These are phyloP conservation scores for Neurospora sp. DNA, from an alignment of 495 filamentous ascomycete genomes.

Conservation along the genomic window DNA sequence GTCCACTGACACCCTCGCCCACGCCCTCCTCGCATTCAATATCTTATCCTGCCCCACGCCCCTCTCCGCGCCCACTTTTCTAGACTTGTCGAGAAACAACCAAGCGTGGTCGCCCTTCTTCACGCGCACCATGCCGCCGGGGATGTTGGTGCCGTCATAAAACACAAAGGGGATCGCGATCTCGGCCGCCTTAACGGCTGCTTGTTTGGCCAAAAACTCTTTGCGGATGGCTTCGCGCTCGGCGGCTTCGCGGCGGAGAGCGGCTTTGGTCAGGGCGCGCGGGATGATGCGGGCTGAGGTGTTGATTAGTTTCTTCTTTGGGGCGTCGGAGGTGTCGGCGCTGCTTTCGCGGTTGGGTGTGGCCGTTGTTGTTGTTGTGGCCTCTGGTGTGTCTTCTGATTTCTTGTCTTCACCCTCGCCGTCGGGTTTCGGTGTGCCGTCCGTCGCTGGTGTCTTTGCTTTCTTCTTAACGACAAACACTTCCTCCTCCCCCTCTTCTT, in stretches of 20 bases:
- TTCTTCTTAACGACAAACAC: constrained; percentile 33
- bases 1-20: constrained; percentile 95
- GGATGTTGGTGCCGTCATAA: constrained; percentile 95
- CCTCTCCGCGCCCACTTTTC: constrained; percentile 79
- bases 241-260: constrained; percentile 69
- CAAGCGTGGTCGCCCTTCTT: constrained; percentile 90
- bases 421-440: constrained; percentile 19
- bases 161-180: constrained; percentile 94
- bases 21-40: constrained; percentile 62
- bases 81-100: constrained; percentile 82
- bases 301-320: constrained; percentile 53
- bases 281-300: constrained; percentile 57
- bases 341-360: constrained; percentile 12
- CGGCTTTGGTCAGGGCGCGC: constrained; percentile 76
- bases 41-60: constrained; percentile 55
- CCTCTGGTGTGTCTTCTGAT: constrained; percentile 19
- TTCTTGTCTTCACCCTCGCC: constrained; percentile 15
- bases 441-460: constrained; percentile 22
- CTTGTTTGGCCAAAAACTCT: constrained; percentile 76
- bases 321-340: constrained; percentile 17
- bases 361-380: constrained; percentile 25
- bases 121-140: constrained; percentile 67
- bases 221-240: constrained; percentile 74
- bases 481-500: constrained; percentile 19
- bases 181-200: constrained; percentile 79